These are phyloP conservation scores for Lodderomyces elongisporus DNA, from an alignment of 1,139 yeast species.

Conservation along the genomic window DNA sequence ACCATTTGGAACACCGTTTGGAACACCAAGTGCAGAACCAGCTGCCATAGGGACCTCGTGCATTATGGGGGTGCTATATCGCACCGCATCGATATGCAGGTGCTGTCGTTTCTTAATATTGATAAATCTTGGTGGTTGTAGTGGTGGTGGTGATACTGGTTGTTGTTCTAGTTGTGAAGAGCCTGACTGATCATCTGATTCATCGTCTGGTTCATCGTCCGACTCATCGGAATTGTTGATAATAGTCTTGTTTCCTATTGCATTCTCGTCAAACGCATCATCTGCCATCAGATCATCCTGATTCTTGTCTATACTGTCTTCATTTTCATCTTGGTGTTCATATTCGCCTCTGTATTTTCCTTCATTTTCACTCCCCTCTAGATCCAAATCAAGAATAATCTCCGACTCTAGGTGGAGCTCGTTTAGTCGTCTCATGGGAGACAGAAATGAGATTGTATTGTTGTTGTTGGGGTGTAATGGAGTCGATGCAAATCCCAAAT, in stretches of 20 bases:
- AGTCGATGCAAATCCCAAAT: slow-evolving; percentile 26
- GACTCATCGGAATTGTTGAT: slow-evolving; percentile 11
- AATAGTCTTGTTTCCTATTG: slow-evolving; percentile 18
- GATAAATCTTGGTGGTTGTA: slow-evolving; percentile 8
- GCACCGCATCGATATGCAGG: slow-evolving; percentile 9
- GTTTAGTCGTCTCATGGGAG: slow-evolving; percentile 34
- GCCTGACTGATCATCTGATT: slow-evolving; percentile 4
- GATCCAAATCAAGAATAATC: slow-evolving; percentile 5
- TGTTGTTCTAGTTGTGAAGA: no score
- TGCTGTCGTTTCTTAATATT: slow-evolving; percentile 10
- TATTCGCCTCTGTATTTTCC: slow-evolving; percentile 3
- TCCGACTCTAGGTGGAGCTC: slow-evolving; percentile 22
- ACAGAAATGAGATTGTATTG: slow-evolving; percentile 25
- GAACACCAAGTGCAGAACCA: slow-evolving; percentile 7
- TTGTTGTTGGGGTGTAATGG: slow-evolving; percentile 21
- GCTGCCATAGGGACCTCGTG: no score
- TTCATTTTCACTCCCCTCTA: slow-evolving; percentile 5
- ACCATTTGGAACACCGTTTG: no score
- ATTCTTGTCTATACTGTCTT: slow-evolving; percentile 6
- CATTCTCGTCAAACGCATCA: slow-evolving; percentile 11
- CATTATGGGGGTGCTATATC: slow-evolving; percentile 10
- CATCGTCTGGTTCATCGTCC: slow-evolving; percentile 6
- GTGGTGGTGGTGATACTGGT: slow-evolving; percentile 1
- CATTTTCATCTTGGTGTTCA: slow-evolving; percentile 4
- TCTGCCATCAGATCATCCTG: slow-evolving; percentile 3